These are phyloP conservation scores for Cryptococcus jaspeensis DNA, from an alignment of 1,284 basidiomycete genomes.

Conservation along the genomic window DNA sequence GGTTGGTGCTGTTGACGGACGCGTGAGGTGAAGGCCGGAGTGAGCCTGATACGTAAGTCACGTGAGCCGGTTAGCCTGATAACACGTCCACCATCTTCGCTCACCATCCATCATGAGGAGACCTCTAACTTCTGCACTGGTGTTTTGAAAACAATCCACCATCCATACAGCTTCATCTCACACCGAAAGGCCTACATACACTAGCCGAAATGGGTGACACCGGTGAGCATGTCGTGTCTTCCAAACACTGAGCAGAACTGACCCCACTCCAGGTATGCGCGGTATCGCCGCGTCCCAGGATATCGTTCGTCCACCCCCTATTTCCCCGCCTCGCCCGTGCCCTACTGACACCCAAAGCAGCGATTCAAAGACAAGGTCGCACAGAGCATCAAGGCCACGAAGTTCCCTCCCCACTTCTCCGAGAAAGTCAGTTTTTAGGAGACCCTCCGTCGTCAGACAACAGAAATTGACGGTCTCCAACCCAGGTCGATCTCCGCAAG, in stretches of 20 bases:
- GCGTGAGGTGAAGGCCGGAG: no score
- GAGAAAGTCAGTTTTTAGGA: slow-evolving; percentile 63
- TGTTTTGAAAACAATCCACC: no score
- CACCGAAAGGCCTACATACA: not conserved
- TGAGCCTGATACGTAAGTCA: no score
- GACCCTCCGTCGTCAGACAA: slow-evolving; percentile 1
- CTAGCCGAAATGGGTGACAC: slow-evolving; percentile 17
- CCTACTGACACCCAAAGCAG: slow-evolving; percentile 13
- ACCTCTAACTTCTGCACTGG: no score
- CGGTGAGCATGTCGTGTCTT: slow-evolving; percentile 7
- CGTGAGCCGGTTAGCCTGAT: no score
- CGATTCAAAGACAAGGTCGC: slow-evolving; percentile 95
- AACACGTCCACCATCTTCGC: no score
- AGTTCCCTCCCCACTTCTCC: slow-evolving; percentile 85
- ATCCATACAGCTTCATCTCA: no score
- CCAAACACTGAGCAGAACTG: not conserved
- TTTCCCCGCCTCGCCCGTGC: not conserved
- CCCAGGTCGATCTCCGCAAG: slow-evolving; percentile 88
- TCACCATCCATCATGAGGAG: no score
- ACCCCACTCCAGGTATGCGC: slow-evolving; percentile 27
- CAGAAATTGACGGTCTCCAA: not conserved
- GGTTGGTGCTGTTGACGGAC: no score
- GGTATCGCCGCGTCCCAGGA: slow-evolving; percentile 43
- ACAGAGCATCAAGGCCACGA: slow-evolving; percentile 80
- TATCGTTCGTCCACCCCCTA: slow-evolving; percentile 23